Percentiles rank a stretch among this genome's conserved stretches.
Evolutionary conservation across 2,329 filamentous ascomycete genomes (phyloP).

Genomic region (Acrocalymma vagum): DNA sequence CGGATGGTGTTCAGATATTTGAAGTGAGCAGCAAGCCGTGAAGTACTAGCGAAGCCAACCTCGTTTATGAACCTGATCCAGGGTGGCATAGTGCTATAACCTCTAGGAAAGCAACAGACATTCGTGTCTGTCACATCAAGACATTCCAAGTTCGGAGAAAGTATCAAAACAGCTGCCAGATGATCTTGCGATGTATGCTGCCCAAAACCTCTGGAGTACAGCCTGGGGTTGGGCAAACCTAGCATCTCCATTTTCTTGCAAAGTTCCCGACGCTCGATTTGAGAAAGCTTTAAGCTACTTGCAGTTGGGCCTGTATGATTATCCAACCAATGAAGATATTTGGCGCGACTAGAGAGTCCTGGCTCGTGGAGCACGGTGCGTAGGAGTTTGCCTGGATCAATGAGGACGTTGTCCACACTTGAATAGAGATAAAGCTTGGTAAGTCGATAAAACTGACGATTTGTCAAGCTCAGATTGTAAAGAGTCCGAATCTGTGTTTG

Average conservation of each 20-base stretch:
- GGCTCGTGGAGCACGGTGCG: conserved; percentile 1
- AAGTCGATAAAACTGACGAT: conserved; percentile 5
- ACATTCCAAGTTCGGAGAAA: conserved; percentile 7
- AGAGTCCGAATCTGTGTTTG: background rate
- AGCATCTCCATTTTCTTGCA: conserved; percentile 6
- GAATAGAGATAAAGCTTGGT: conserved; percentile 3
- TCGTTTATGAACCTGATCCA: conserved; percentile 10
- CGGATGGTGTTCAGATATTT: conserved; percentile 7
- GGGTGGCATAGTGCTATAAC: background rate
- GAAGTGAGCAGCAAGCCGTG: conserved; percentile 8
- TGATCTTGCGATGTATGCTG: background rate
- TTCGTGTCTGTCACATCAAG: conserved; percentile 8
- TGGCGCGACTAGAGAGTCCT: background rate
- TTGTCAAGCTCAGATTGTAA: conserved; percentile 11
- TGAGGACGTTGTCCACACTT: conserved; percentile 1
- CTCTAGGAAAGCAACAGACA: conserved; percentile 1
- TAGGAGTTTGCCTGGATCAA: conserved; percentile 2
- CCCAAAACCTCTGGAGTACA: background rate
- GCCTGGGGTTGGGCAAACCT: conserved; percentile 4
- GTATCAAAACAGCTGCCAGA: conserved; percentile 7
- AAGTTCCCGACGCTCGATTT: conserved; percentile 7
- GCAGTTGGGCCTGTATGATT: background rate
- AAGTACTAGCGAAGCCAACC: background rate
- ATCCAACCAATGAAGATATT: conserved; percentile 2
- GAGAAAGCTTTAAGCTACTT: background rate